Percentiles rank a stretch among this genome's conserved stretches.
Evolutionary conservation across 2,329 filamentous ascomycete genomes (phyloP).

Genomic region (Claviceps maximensis): DNA sequence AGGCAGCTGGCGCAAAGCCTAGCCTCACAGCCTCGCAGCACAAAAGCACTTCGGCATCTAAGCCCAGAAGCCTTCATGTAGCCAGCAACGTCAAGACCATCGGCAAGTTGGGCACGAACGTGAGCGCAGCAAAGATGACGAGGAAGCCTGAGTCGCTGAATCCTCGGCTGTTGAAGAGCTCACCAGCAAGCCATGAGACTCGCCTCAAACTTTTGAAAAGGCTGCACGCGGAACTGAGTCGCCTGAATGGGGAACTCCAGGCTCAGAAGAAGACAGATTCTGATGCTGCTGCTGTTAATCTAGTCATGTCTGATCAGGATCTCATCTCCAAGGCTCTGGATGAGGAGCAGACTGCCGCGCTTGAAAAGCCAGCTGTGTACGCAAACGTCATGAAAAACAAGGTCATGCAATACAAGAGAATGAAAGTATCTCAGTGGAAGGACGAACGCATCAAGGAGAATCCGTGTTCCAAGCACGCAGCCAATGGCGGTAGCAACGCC

Average conservation of each 20-base stretch:
- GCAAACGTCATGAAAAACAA: slow-evolving; percentile 72
- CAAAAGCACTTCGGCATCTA: neutral
- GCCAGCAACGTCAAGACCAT: neutral
- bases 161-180: slow-evolving; percentile 47
- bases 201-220: slow-evolving; percentile 46
- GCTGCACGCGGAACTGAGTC: slow-evolving; percentile 51
- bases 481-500: slow-evolving; percentile 20
- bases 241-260: slow-evolving; percentile 51
- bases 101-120: neutral
- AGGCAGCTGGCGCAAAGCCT: slow-evolving; percentile 4
- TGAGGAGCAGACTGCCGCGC: slow-evolving; percentile 65
- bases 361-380: slow-evolving; percentile 58
- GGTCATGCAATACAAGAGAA: slow-evolving; percentile 63
- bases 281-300: slow-evolving; percentile 19
- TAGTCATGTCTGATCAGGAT: slow-evolving; percentile 49
- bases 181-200: slow-evolving; percentile 43
- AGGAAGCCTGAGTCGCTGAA: slow-evolving; percentile 43
- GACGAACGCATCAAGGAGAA: slow-evolving; percentile 35
- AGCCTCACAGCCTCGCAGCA: neutral
- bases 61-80: neutral
- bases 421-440: slow-evolving; percentile 60
- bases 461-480: neutral
- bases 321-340: slow-evolving; percentile 58
- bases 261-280: slow-evolving; percentile 31
- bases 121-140: neutral